Evolutionary conservation across 1,284 basidiomycete genomes (phyloP), one percentile per base, ranked within the genome.

Genomic region (Heliocybe sulcata): DNA sequence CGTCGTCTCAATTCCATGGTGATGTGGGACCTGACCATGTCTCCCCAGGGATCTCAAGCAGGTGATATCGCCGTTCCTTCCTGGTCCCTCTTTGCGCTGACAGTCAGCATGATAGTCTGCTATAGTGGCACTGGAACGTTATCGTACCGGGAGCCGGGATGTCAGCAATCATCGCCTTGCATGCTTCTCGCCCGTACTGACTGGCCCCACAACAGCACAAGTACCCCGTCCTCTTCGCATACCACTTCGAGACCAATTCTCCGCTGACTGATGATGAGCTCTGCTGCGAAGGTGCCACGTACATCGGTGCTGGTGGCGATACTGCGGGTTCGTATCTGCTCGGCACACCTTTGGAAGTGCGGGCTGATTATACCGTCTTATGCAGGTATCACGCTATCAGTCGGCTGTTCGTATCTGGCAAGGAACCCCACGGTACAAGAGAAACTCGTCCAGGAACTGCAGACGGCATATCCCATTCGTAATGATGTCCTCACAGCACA

Each of bases 391-490:
- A 47, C 45, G 9, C 45, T 47, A 9, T 47, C 45, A 9, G 45
- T 47, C n/a, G 45, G 45, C 45, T 47, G 10, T 19, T 47, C n/a
- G n/a, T 47, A 47, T 19, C n/a, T 47, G 10, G 45, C 19, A 19
- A 9, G 23, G 9, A 55, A 61, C 31, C 57, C 56, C 6, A 33
- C 26, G 3, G 52, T 62, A 9, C 48, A 53, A 20, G 35, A 45
- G 10, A 59, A 53, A 25, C 59, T 68, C 4, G 52, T 49, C 3
- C 49, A 54, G 3, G 70, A 71, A 55, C 56, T 72, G 12, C 52
- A 45, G 0, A 53, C 57, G 22, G 67, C 60, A 25, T 70, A 67
- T 68, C 67, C 69, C 0, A 61, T 63, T 26, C 56, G 60, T 35
- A 61, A 63, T 11, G 42, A 54, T 12, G 19, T 47, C 45, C 19